These are phyloP conservation scores for Pythium plurisporium DNA, from an alignment of 352 stramenopile species.

Conservation along the genomic window DNA sequence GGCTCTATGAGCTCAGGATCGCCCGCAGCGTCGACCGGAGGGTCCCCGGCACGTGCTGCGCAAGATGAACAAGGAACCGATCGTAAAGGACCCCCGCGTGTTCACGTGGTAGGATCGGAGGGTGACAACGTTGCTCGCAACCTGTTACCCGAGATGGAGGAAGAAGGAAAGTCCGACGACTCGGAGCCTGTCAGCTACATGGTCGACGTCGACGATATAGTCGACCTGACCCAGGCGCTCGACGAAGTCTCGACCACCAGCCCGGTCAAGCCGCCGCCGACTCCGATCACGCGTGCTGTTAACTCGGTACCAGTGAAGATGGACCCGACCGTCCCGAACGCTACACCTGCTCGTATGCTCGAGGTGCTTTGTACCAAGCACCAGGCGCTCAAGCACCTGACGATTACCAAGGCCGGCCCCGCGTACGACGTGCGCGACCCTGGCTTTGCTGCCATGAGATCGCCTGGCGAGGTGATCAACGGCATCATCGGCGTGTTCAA, in stretches of 20 bases:
- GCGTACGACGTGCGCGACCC: neutral
- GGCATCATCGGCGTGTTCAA: constrained; percentile 13
- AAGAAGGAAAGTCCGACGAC: neutral
- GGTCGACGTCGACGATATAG: too few species aligned
- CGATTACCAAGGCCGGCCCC: neutral
- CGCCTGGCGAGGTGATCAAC: neutral
- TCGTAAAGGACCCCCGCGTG: neutral
- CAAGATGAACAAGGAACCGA: neutral
- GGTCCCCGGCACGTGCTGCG: neutral
- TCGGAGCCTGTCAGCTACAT: too few species aligned
- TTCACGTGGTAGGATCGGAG: constrained; percentile 1
- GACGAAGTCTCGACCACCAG: too few species aligned
- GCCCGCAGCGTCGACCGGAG: neutral
- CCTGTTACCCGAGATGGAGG: neutral
- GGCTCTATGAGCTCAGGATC: neutral
- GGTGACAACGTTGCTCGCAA: neutral
- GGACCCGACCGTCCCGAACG: too few species aligned
- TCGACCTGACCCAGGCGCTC: too few species aligned
- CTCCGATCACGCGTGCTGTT: neutral
- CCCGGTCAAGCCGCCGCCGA: too few species aligned
- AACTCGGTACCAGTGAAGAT: neutral
- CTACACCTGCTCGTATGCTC: neutral
- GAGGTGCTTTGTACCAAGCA: neutral
- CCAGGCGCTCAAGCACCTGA: constrained; percentile 1
- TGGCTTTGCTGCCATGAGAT: constrained; percentile 1